These are phyloP conservation scores for Jacaranda mimosifolia DNA, from an alignment of 257 asterid genomes.

Conservation along the genomic window DNA sequence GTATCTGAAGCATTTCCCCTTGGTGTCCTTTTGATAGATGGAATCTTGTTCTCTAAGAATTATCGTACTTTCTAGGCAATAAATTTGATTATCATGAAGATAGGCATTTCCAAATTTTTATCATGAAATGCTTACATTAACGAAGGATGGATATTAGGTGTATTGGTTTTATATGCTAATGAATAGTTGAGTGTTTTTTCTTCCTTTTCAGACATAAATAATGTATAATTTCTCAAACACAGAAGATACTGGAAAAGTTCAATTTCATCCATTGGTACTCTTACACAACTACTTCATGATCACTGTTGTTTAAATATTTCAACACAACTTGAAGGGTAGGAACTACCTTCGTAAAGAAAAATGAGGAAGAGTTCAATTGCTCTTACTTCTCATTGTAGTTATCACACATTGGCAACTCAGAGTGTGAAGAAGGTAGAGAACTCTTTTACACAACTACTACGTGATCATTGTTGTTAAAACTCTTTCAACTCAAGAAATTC, in stretches of 20 bases:
- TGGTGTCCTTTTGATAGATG: constrained; percentile 17
- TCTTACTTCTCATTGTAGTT: background rate
- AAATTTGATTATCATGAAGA: background rate
- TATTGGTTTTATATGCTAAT: background rate
- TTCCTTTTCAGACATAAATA: background rate
- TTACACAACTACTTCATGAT: too few species aligned
- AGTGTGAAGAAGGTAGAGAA: background rate
- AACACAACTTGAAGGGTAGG: too few species aligned
- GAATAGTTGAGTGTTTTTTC: background rate
- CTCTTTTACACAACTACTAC: background rate
- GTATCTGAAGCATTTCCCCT: constrained; percentile 51
- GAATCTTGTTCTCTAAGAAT: constrained; percentile 21
- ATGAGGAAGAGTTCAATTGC: too few species aligned
- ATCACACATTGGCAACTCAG: background rate
- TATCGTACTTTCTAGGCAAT: background rate
- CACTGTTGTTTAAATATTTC: too few species aligned
- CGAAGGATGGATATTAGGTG: background rate
- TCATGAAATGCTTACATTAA: background rate
- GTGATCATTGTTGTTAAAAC: background rate
- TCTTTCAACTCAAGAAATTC: background rate
- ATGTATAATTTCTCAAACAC: too few species aligned
- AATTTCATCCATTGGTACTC: too few species aligned
- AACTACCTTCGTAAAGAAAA: too few species aligned
- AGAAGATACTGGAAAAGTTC: too few species aligned
- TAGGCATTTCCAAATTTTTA: background rate